A percentile compares a stretch with the other conserved stretches of the same genome.
phyloP scores from a whole-genome alignment of 345 rosid species.

The Salix arbutifolia region DNA sequence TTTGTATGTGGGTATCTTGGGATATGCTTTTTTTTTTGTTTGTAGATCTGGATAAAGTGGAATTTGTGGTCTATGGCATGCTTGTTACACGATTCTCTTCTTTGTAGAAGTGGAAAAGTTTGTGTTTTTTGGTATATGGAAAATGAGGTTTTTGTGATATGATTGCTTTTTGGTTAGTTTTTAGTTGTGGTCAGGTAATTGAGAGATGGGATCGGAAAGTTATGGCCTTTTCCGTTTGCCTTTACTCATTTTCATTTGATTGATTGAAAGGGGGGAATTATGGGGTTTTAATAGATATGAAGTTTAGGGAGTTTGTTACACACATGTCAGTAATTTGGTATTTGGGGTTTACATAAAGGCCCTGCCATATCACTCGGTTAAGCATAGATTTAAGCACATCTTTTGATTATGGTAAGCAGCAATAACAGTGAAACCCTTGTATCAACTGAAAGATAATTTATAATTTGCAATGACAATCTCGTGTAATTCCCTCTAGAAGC shows the following conservation, averaged over 20 bases:
- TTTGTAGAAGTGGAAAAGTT: not conserved
- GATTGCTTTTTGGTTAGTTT: not conserved
- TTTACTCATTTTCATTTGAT: not conserved
- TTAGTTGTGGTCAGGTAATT: not conserved
- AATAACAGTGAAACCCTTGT: not conserved
- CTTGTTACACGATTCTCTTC: not conserved
- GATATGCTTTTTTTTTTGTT: not conserved
- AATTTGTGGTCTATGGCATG: not conserved
- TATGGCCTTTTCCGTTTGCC: not conserved
- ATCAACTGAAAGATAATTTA: not conserved
- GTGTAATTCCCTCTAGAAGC: not conserved
- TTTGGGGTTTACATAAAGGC: too few species aligned
- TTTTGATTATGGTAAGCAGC: not conserved
- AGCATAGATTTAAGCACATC: not conserved
- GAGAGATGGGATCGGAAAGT: not conserved
- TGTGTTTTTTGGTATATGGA: not conserved
- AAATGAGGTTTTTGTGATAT: not conserved
- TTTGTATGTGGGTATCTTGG: not conserved
- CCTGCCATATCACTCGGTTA: not conserved
- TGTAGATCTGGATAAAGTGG: not conserved
- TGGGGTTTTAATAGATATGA: not conserved
- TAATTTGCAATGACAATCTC: not conserved
- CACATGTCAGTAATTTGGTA: too few species aligned
- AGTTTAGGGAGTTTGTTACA: too few species aligned
- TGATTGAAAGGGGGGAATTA: not conserved